A percentile compares a stretch with the other conserved stretches of the same genome.
phyloP scores from a whole-genome alignment of 2,329 filamentous ascomycete genomes.

The Alternaria rosae region DNA sequence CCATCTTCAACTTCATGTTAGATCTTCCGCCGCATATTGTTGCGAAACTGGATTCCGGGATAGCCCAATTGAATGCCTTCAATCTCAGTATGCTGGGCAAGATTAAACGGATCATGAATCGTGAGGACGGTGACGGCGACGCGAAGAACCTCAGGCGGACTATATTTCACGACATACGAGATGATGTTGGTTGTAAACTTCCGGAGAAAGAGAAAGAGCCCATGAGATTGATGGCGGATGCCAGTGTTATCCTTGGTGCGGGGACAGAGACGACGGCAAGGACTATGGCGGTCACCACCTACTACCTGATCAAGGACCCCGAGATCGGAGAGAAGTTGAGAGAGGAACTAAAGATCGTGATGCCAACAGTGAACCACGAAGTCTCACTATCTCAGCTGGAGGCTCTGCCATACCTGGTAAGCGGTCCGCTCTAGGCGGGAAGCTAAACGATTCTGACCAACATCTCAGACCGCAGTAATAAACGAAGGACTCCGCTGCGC shows the following conservation, averaged over 20 bases:
- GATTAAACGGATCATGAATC: background rate
- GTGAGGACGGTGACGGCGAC: background rate
- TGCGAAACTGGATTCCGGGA: background rate
- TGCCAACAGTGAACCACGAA: background rate
- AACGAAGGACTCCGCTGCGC: conserved; percentile 23
- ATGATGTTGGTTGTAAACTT: conserved; percentile 19
- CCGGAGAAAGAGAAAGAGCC: conserved; percentile 21
- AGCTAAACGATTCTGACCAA: background rate
- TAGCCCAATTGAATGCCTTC: background rate
- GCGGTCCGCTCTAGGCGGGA: background rate
- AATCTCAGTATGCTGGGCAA: background rate
- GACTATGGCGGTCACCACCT: background rate
- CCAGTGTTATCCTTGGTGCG: conserved; percentile 38
- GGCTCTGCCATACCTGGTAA: background rate
- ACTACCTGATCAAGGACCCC: background rate
- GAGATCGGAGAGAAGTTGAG: background rate
- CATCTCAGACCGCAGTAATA: background rate
- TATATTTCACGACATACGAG: background rate
- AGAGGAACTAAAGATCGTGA: background rate
- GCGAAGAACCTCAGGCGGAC: background rate
- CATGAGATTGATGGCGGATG: conserved; percentile 38
- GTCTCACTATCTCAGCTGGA: background rate
- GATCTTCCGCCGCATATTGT: background rate
- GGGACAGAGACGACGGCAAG: conserved; percentile 44
- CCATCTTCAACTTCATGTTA: background rate